Evolutionary conservation across 129 eudicot genomes (phyloP).

Genomic region (Erigeron canadensis): DNA sequence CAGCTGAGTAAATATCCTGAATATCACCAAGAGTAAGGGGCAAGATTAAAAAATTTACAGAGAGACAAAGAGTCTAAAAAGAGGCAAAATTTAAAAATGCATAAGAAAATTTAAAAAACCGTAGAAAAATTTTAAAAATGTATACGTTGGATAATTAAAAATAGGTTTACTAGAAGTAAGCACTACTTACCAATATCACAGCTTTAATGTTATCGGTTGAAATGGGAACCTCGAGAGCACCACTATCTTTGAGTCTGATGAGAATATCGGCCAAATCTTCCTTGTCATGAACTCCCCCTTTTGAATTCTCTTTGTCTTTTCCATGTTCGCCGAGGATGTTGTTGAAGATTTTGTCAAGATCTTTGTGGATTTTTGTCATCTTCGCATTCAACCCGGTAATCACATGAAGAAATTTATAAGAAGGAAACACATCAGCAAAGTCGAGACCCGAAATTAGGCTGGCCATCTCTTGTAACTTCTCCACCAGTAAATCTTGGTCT

Average conservation of each 20-base stretch:
- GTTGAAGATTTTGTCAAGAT: constrained; percentile 21
- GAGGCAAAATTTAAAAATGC: no score
- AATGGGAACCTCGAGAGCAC: constrained; percentile 23
- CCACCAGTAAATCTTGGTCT: constrained; percentile 20
- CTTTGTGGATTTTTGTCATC: constrained; percentile 14
- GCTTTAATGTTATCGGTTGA: constrained; percentile 34
- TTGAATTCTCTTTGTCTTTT: background rate
- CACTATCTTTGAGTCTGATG: constrained; percentile 23
- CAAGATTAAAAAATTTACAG: no score
- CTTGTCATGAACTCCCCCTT: background rate
- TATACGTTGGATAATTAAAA: background rate
- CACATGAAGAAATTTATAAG: constrained; percentile 20
- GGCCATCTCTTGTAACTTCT: constrained; percentile 10
- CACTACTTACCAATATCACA: constrained; percentile 34
- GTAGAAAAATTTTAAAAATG: background rate
- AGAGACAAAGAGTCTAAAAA: no score
- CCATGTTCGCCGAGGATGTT: constrained; percentile 18
- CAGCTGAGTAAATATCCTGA: constrained; percentile 29
- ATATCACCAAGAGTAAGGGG: no score
- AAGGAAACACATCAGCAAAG: constrained; percentile 33
- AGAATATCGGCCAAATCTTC: constrained; percentile 36
- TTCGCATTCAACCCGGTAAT: constrained; percentile 26
- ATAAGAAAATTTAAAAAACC: background rate
- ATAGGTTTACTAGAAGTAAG: background rate
- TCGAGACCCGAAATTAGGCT: constrained; percentile 22